phyloP scores from a whole-genome alignment of 768 basidiomycete species.

The Auricularia sp. region DNA sequence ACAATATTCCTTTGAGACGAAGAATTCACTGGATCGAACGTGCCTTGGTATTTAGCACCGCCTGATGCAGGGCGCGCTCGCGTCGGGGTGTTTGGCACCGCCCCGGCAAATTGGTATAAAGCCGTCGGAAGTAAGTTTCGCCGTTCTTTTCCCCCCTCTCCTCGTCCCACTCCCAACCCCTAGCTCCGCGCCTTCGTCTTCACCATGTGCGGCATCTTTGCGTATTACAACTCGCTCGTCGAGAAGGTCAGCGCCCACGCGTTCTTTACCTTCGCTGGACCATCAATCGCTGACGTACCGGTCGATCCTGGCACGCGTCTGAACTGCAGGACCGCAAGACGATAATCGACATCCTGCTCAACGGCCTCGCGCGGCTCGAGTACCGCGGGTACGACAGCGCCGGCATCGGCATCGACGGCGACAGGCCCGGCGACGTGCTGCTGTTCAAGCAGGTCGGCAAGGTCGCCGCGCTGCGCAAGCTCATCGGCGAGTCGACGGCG shows the following conservation, averaged over 20 bases:
- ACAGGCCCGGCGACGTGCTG: constrained; percentile 61
- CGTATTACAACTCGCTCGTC: constrained; percentile 87
- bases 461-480: constrained; percentile 84
- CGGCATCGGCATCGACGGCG: constrained; percentile 84
- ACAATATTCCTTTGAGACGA: background rate
- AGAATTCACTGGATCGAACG: no score
- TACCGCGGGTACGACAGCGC: constrained; percentile 99
- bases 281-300: background rate
- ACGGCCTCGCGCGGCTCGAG: constrained; percentile 88
- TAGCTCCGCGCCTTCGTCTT: background rate
- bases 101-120: no score
- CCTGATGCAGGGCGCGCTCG: no score
- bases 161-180: no score
- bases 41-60: no score
- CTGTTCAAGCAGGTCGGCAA: constrained; percentile 99
- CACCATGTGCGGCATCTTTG: constrained; percentile 90
- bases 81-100: no score
- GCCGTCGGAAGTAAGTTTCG: no score
- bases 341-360: constrained; percentile 81
- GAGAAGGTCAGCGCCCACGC: constrained; percentile 61
- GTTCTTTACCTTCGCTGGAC: background rate
- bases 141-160: no score
- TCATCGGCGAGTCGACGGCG: constrained; percentile 61
- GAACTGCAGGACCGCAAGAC: constrained; percentile 67
- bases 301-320: constrained; percentile 4